Conservation (phyloP, 2,329 filamentous ascomycete species). For the Colletotrichum sp. region DNA sequence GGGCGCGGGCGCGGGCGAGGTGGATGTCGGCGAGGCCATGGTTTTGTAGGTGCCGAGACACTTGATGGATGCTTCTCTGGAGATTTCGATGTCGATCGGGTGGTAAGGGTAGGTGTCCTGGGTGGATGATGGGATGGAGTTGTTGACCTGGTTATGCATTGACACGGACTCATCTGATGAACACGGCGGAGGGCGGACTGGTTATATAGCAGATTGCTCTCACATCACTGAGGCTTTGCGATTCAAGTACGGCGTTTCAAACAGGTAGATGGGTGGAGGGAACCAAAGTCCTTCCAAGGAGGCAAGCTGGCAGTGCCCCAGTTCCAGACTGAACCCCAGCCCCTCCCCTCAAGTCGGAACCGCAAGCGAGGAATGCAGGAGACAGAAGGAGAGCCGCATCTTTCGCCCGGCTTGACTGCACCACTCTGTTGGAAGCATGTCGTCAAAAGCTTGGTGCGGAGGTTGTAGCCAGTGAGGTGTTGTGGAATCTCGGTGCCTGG, state of each 20-base stretch:
- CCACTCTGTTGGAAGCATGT: background rate
- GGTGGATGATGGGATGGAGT: background rate
- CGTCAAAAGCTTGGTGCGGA: background rate
- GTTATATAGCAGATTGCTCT: background rate
- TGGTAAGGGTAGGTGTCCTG: background rate
- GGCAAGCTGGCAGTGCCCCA: background rate
- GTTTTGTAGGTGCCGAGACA: constrained; percentile 4
- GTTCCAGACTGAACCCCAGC: background rate
- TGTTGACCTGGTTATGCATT: background rate
- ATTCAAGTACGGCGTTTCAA: background rate
- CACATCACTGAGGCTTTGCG: background rate
- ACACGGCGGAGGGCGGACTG: background rate
- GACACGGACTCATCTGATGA: background rate
- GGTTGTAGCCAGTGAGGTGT: background rate
- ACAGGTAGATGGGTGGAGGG: background rate
- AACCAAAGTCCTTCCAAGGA: background rate
- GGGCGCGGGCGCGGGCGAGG: background rate
- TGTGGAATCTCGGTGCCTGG: constrained; percentile 16
- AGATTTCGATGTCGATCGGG: background rate
- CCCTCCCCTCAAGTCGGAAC: background rate
- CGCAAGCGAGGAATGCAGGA: background rate
- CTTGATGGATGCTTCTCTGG: constrained; percentile 9
- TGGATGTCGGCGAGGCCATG: background rate
- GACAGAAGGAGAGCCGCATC: background rate
- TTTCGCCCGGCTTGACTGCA: background rate